Percentiles rank a stretch among this genome's conserved stretches.
Conservation (phyloP, 2,329 filamentous ascomycete species). For the Colletotrichum euphorbiae region DNA sequence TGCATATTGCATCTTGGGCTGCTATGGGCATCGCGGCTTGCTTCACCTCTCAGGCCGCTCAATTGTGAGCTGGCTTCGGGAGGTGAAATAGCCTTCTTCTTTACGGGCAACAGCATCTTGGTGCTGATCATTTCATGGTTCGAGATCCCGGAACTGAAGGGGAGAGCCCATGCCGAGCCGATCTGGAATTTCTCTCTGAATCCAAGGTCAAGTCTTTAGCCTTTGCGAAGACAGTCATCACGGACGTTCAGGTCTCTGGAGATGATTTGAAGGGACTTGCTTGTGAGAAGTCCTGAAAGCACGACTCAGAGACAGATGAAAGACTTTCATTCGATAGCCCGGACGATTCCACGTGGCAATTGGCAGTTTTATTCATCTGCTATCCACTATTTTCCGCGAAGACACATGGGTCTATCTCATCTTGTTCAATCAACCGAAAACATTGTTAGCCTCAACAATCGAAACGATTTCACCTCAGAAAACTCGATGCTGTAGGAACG, state of each 20-base stretch:
- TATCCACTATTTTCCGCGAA: too few species aligned
- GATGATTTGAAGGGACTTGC: conserved; percentile 6
- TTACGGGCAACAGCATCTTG: conserved; percentile 5
- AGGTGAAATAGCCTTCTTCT: conserved; percentile 40
- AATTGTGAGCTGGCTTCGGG: conserved; percentile 42
- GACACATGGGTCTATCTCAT: too few species aligned
- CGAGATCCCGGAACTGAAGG: conserved; percentile 13
- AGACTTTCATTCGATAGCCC: too few species aligned
- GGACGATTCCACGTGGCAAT: too few species aligned
- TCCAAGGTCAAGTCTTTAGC: not conserved
- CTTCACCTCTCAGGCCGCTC: not conserved
- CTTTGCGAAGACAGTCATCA: not conserved
- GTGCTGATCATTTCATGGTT: not conserved
- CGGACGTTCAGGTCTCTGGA: not conserved
- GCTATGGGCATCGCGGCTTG: conserved; percentile 20
- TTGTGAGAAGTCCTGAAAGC: not conserved
- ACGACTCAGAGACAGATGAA: too few species aligned
- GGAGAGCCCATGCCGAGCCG: conserved; percentile 11
- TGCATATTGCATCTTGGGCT: conserved; percentile 7
- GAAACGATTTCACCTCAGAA: too few species aligned
- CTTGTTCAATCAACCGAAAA: too few species aligned
- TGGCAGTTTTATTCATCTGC: too few species aligned
- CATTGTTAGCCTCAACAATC: too few species aligned
- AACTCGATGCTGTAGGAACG: too few species aligned
- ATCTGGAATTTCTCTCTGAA: conserved; percentile 26